phyloP scores from a whole-genome alignment of 2,329 filamentous ascomycete species.

The Fusarium bactridioides region DNA sequence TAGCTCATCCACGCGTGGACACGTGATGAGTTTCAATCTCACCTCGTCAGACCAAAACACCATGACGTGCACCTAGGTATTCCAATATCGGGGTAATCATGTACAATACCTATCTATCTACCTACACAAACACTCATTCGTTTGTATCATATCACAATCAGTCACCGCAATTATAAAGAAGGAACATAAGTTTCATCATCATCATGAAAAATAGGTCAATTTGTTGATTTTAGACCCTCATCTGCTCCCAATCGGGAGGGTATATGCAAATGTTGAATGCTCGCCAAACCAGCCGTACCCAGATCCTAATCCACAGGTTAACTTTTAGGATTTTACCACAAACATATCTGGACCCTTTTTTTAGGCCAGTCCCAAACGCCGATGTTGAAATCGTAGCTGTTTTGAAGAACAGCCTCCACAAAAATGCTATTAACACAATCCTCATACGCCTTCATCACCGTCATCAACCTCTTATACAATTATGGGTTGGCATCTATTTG shows the following conservation, averaged over 20 bases:
- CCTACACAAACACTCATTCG: neutral
- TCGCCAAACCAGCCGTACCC: conserved; percentile 45
- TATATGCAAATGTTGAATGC: conserved; percentile 54
- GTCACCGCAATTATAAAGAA: neutral
- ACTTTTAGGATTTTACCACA: conserved; percentile 48
- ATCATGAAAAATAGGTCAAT: conserved; percentile 41
- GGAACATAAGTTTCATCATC: conserved; percentile 29
- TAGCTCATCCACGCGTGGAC: conserved; percentile 22
- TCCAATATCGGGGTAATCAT: too few species aligned
- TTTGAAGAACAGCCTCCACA: conserved; percentile 48
- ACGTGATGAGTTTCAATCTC: conserved; percentile 22
- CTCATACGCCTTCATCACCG: conserved; percentile 29
- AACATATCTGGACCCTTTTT: conserved; percentile 49
- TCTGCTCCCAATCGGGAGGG: conserved; percentile 45
- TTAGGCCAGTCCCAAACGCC: conserved; percentile 56
- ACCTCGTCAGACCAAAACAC: neutral
- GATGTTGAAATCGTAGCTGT: conserved; percentile 66
- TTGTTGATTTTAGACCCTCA: conserved; percentile 43
- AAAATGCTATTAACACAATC: conserved; percentile 45
- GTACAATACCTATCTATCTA: neutral
- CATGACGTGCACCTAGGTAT: neutral
- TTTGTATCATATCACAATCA: neutral
- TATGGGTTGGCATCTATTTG: conserved; percentile 53
- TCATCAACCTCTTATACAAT: conserved; percentile 29
- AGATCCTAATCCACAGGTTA: conserved; percentile 45